Percentiles rank a stretch among this genome's conserved stretches.
These are phyloP conservation scores for Debaryomyces fabryi DNA, from an alignment of 1,139 yeast genomes.

Conservation along the genomic window DNA sequence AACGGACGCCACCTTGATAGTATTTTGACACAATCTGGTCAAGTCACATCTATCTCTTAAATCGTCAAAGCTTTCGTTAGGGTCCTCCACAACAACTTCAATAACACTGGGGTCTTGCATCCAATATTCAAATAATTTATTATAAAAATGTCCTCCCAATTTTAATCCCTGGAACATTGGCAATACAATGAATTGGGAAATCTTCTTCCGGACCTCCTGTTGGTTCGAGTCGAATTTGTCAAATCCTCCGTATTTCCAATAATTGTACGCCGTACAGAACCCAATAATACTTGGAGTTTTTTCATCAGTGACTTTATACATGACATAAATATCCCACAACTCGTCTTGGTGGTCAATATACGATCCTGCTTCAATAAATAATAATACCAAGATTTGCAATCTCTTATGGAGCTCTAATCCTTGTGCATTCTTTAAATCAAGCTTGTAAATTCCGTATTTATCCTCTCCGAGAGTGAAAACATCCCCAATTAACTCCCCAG, in stretches of 20 bases:
- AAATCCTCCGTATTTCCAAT: conserved; percentile 73
- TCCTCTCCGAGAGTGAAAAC: conserved; percentile 35
- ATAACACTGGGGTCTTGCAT: conserved; percentile 50
- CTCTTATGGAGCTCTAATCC: conserved; percentile 65
- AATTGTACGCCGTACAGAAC: conserved; percentile 80
- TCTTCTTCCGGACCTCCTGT: conserved; percentile 62
- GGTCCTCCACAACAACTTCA: conserved; percentile 92
- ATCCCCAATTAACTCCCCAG: conserved; percentile 46
- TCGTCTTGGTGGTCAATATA: conserved; percentile 77
- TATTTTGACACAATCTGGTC: conserved; percentile 40
- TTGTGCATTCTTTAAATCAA: conserved; percentile 39
- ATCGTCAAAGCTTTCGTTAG: conserved; percentile 91
- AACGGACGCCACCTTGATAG: conserved; percentile 1
- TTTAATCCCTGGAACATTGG: conserved; percentile 79
- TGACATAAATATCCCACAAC: conserved; percentile 66
- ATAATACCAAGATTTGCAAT: conserved; percentile 74
- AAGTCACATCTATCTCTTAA: conserved; percentile 84
- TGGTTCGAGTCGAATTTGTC: conserved; percentile 54
- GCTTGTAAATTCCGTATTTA: conserved; percentile 36
- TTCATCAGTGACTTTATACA: conserved; percentile 49
- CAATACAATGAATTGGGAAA: conserved; percentile 82
- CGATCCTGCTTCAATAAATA: conserved; percentile 94
- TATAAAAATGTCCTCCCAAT: conserved; percentile 71
- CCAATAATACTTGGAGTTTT: conserved; percentile 60
- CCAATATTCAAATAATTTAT: conserved; percentile 58